Conservation (phyloP, 2,329 filamentous ascomycete genomes). For the Microdochium bolleyi region DNA sequence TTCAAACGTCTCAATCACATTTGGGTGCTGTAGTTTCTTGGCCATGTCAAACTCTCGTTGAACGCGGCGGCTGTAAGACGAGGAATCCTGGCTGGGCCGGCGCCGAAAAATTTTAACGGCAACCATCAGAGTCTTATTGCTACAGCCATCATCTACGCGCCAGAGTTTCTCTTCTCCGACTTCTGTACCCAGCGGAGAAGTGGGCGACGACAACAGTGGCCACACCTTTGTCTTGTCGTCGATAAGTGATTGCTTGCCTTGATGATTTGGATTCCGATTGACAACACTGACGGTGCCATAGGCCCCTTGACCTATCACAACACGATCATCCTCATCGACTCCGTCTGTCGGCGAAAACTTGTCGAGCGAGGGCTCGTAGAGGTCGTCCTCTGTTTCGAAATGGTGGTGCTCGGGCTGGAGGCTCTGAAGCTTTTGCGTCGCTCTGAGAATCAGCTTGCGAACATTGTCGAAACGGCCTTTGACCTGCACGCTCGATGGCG, state of each 20-base stretch:
- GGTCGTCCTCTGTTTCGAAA: neutral
- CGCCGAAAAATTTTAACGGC: neutral
- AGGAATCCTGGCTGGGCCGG: neutral
- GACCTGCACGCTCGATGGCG: neutral
- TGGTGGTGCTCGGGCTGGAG: neutral
- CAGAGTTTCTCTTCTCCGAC: neutral
- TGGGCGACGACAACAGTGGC: neutral
- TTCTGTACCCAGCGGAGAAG: neutral
- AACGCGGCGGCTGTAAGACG: neutral
- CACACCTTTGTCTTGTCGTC: neutral
- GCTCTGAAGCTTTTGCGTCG: neutral
- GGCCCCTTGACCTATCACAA: neutral
- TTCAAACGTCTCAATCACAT: neutral
- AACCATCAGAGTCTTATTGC: neutral
- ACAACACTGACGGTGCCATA: neutral
- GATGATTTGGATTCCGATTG: neutral
- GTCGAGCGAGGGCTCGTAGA: neutral
- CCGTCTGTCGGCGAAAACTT: neutral
- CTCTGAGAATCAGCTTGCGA: neutral
- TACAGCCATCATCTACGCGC: neutral
- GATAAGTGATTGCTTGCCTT: neutral
- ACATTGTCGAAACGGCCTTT: neutral
- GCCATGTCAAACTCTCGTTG: neutral
- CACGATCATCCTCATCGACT: neutral
- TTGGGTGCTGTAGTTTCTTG: neutral